Evolutionary conservation across 441 rosid genomes (phyloP).

Genomic region (Eugenia klotzschiana): DNA sequence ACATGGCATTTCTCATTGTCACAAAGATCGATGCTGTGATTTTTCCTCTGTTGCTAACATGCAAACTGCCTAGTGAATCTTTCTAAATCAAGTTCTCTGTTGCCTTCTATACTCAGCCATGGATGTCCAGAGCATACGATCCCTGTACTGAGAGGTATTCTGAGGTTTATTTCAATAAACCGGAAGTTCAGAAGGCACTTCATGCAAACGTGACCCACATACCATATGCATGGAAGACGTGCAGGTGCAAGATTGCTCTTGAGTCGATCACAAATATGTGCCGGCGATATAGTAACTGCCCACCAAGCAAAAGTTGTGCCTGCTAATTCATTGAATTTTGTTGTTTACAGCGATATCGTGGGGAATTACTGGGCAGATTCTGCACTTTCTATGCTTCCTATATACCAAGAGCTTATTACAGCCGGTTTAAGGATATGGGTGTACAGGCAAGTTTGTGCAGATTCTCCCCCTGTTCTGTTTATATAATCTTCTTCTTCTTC

Average conservation of each 20-base stretch:
- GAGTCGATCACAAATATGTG: background rate
- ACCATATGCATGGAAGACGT: conserved; percentile 57
- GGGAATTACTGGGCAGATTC: conserved; percentile 68
- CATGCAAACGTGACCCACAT: conserved; percentile 75
- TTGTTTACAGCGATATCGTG: conserved; percentile 37
- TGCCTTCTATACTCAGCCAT: conserved; percentile 41
- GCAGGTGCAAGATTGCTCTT: conserved; percentile 40
- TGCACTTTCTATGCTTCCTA: conserved; percentile 83
- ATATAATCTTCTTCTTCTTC: background rate
- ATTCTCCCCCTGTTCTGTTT: background rate
- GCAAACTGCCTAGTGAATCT: background rate
- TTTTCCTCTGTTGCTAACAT: background rate
- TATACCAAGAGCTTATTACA: conserved; percentile 69
- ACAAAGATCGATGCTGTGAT: background rate
- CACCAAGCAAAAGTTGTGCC: background rate
- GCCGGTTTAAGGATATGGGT: conserved; percentile 81
- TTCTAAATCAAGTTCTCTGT: background rate
- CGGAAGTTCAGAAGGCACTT: conserved; percentile 79
- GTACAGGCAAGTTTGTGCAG: conserved; percentile 36
- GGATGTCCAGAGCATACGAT: conserved; percentile 95
- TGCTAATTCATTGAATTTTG: background rate
- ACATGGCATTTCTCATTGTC: background rate
- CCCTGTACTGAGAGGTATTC: conserved; percentile 91
- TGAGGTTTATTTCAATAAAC: conserved; percentile 51
- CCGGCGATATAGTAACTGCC: background rate